Evolutionary conservation across 257 asterid species (phyloP), one percentile per base, ranked within the genome.

Genomic region (Orobanche coerulescens): DNA sequence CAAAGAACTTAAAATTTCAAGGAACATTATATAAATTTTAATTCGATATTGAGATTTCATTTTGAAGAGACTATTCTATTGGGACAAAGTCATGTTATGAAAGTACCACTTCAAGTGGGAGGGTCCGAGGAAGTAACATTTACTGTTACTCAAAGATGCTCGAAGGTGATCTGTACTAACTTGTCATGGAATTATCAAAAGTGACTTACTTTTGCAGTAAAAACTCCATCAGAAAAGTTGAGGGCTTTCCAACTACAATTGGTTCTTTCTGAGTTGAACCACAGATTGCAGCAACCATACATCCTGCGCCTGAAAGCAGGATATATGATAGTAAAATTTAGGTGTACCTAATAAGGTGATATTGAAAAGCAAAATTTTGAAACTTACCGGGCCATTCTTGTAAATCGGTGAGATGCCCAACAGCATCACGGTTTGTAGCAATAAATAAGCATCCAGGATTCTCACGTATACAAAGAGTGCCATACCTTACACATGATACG

Each of bases 381-480:
- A 12, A 63, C 40, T 58, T 71, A 83, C 98, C 98, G 22, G 95
- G 95, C 91, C 88, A 88, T 73, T 88, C 98, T 75, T 91, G 98
- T 58, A 78, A 78, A 79, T 78, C 84, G 6, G 96, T 88, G 64
- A 88, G 75, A 76, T 91, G 81, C 55, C 95, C 98, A 58, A 84
- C 90, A 15, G 95, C 78, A 72, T 91, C 96, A 8, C 94, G 88
- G 59, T 88, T 91, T 60, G 98, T 88, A 15, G 96, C 95, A 52
- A 91, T 84, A 64, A 91, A 91, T 53, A 91, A 83, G 79, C 98
- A 91, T 64, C 95, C 96, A 0, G 98, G 95, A 79, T 88, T 91
- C 80, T 85, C 96, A 11, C 98, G 98, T 64, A 91, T 79, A 74
- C 98, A 91, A 4, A 91, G 95, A 24, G 95, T 83, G 73, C 79